phyloP scores from a whole-genome alignment of 305 asterid genomes.

The Caryopteris hybrid region DNA sequence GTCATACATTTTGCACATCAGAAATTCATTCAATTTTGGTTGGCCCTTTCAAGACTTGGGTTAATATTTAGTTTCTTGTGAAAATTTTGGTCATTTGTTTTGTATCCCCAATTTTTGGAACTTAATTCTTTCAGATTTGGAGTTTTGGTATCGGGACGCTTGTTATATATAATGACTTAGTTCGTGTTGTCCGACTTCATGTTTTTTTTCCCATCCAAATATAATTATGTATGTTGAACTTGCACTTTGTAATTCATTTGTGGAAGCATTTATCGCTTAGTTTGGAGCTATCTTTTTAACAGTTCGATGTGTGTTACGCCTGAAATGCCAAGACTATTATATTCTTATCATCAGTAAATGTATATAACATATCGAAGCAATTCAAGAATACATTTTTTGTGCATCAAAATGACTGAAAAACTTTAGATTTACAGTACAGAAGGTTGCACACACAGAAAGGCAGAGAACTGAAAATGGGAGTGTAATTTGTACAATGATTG shows the following conservation, averaged over 20 bases:
- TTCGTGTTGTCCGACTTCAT: background rate
- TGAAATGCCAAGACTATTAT: no score
- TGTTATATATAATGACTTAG: background rate
- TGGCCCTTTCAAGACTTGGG: background rate
- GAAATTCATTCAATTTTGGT: background rate
- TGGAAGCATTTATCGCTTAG: background rate
- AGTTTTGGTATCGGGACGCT: background rate
- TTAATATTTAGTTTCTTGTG: background rate
- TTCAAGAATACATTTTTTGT: no score
- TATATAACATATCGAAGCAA: no score
- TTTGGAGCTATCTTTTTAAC: background rate
- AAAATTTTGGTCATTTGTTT: background rate
- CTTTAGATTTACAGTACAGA: no score
- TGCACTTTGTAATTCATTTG: background rate
- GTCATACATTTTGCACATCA: conserved; percentile 8
- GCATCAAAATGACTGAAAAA: no score
- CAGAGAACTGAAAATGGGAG: no score
- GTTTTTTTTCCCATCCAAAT: background rate
- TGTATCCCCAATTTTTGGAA: background rate
- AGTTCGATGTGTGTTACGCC: background rate
- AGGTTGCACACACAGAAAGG: no score
- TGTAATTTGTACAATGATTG: no score
- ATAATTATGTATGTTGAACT: background rate
- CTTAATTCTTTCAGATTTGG: conserved; percentile 6
- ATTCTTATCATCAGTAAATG: no score